Percentiles rank a stretch among this genome's conserved stretches.
Conservation (phyloP, 1,284 basidiomycete species). For the Gymnopus androsaceus region DNA sequence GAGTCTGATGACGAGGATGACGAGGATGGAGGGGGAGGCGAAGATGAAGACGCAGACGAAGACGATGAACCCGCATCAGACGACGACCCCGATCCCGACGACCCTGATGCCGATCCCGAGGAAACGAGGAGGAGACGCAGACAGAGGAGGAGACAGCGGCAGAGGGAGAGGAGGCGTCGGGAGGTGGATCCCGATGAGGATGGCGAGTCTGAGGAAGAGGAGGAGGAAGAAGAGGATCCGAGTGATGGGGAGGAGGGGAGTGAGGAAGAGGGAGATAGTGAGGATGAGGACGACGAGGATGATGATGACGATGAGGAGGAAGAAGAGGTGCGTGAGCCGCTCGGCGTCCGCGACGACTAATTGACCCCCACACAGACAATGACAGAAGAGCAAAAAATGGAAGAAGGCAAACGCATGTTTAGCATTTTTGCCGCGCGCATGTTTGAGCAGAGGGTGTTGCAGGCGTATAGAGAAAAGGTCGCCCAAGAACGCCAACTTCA, state of each 20-base stretch:
- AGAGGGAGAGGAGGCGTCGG: no score
- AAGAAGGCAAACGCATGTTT: slow-evolving; percentile 99
- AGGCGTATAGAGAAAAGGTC: slow-evolving; percentile 86
- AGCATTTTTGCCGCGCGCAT: slow-evolving; percentile 99
- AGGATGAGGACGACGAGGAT: neutral
- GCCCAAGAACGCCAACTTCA: slow-evolving; percentile 89
- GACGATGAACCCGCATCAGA: slow-evolving; percentile 55
- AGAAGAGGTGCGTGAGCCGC: neutral
- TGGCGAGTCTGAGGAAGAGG: neutral
- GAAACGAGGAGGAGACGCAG: no score
- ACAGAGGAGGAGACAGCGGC: no score
- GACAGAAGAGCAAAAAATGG: slow-evolving; percentile 93
- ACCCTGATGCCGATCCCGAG: no score
- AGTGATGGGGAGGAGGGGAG: neutral
- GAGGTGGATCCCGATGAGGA: neutral
- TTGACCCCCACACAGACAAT: slow-evolving; percentile 49
- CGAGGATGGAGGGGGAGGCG: slow-evolving; percentile 41
- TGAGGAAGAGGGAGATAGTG: neutral
- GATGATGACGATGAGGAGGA: slow-evolving; percentile 5
- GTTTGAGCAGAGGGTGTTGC: slow-evolving; percentile 97
- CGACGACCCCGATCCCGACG: no score
- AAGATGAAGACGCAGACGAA: slow-evolving; percentile 52
- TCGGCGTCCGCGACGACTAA: neutral
- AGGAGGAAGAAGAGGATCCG: neutral
- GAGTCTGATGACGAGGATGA: slow-evolving; percentile 33